Base-by-base conservation (phyloP, 208 protist species). In the Giardia duodenalis region DNA sequence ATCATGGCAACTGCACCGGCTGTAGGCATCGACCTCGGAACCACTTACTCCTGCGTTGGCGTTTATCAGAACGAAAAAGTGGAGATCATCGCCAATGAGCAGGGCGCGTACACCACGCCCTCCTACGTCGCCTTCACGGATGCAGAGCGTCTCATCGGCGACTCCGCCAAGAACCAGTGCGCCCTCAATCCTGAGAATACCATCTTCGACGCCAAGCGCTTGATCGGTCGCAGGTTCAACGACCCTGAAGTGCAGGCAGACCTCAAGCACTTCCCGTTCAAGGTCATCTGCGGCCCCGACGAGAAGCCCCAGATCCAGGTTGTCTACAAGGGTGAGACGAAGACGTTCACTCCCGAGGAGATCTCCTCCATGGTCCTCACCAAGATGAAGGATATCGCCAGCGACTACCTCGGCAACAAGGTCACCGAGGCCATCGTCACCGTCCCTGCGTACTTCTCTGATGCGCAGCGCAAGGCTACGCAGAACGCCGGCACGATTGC, bases 371-470 rank as follows among this genome's bases (percentile, higher is more conserved):
- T 98, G 96, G 92, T 99, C 76, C 95, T 99, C 0, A 92, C 47
- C 44, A 98, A 98, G 94, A 96, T 99, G 95, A 99, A 99, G 95
- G 94, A 97, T 88, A 97, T 95, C 76, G 98, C 98, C 22, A 97
- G 99, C 95, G 93, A 94, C 0, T 98, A 97, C 95, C 95, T 99
- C 43, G 98, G 98, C 45, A 88, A 96, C 67, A 92, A 93, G 0
- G 95, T 99, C 45, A 97, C 92, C 44, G 95, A 98, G 46, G 98
- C 97, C 42, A 97, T 99, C 30, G 95, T 99, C 45, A 99, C 98
- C 0, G 97, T 99, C n/a, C 98, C 98, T 43, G 98, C 98, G 47
- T 99, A 99, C 94, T 99, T 99, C 95, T 99, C 99, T 95, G 98
- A 99, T 95, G 96, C 97, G 0, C 98, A 99, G 96, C 95, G 98